Percentiles rank a stretch among this genome's conserved stretches.
These are phyloP conservation scores for Talaromyces atroroseus DNA, from an alignment of 2,329 filamentous ascomycete species.

Conservation along the genomic window DNA sequence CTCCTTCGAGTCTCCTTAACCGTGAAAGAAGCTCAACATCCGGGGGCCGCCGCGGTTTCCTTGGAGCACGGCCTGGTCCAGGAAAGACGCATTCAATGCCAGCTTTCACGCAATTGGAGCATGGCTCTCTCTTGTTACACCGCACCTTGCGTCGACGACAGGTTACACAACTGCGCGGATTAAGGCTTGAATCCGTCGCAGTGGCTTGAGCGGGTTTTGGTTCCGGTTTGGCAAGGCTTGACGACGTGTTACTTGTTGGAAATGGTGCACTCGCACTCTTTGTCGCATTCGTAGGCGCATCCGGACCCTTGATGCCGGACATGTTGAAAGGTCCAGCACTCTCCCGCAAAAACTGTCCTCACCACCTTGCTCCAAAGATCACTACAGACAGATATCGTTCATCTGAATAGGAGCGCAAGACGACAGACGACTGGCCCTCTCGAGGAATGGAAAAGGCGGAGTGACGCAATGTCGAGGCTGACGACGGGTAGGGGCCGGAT, in stretches of 20 bases:
- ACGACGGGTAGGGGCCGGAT: too few relatives aligned
- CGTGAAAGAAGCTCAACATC: conserved; percentile 57
- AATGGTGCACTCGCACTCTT: not conserved
- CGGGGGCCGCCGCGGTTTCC: conserved; percentile 52
- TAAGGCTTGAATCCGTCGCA: conserved; percentile 20
- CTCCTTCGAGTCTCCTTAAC: conserved; percentile 54
- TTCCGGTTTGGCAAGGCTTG: not conserved
- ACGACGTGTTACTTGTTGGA: too few relatives aligned
- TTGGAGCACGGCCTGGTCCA: conserved; percentile 54
- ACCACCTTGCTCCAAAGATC: not conserved
- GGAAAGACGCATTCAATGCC: conserved; percentile 60
- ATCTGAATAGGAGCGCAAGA: not conserved
- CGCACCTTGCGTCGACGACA: conserved; percentile 45
- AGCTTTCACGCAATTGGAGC: conserved; percentile 44
- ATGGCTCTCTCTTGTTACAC: conserved; percentile 45
- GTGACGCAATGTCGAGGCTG: not conserved
- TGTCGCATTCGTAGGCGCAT: not conserved
- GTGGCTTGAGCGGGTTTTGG: not conserved
- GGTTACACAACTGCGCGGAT: conserved; percentile 42
- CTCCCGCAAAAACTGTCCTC: not conserved
- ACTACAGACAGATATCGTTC: not conserved
- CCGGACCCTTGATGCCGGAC: conserved; percentile 3
- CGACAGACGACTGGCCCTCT: not conserved
- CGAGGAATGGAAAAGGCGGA: not conserved
- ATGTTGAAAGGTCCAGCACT: not conserved